Percentiles rank a stretch among this genome's conserved stretches.
Evolutionary conservation across 192 early-diverging fungal species (phyloP).

Genomic region (Coemansia sp.): DNA sequence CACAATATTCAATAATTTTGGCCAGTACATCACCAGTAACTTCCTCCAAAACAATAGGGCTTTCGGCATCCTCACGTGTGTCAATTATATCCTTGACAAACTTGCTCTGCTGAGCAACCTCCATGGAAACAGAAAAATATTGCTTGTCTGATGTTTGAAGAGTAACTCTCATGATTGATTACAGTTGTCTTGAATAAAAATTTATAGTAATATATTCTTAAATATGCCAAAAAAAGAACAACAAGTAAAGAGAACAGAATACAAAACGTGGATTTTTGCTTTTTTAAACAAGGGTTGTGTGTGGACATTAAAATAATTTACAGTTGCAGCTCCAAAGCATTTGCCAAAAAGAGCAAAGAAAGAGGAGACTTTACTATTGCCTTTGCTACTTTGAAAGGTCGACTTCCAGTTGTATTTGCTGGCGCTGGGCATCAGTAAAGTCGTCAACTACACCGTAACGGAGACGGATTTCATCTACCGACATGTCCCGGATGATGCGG

Average conservation of each 20-base stretch:
- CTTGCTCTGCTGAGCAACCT: conserved; percentile 70
- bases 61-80: conserved; percentile 66
- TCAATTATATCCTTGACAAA: conserved; percentile 82
- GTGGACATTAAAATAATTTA: background rate
- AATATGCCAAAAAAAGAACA: no score
- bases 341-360: background rate
- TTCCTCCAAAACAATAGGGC: conserved; percentile 75
- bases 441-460: conserved; percentile 93
- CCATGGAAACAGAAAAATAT: conserved; percentile 63
- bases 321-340: background rate
- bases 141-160: conserved; percentile 67
- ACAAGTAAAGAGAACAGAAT: no score
- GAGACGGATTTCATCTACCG: conserved; percentile 81
- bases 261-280: no score
- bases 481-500: conserved; percentile 90
- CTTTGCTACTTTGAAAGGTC: conserved; percentile 47
- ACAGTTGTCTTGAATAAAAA: background rate
- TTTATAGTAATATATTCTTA: background rate
- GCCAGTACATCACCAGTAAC: conserved; percentile 70
- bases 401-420: conserved; percentile 81
- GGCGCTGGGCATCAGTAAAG: conserved; percentile 92
- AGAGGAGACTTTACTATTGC: no score
- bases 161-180: conserved; percentile 1
- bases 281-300: no score
- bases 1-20: conserved; percentile 84